Evolutionary conservation across 2,329 filamentous ascomycete species (phyloP).

Genomic region (Plectosphaerella sp.): DNA sequence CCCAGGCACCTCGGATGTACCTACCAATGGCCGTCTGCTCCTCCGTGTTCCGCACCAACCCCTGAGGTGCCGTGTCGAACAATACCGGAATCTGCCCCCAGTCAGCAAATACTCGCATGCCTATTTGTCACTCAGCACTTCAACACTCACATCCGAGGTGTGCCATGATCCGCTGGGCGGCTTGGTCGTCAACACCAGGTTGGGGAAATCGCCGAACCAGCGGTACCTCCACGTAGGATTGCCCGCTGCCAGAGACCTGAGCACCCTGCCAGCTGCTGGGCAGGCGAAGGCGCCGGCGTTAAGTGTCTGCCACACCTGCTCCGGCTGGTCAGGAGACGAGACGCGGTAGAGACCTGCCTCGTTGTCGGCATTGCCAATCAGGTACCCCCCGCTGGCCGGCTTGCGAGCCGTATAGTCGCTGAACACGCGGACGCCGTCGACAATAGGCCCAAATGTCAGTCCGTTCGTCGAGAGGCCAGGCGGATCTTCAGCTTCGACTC

Average conservation of each 20-base stretch:
- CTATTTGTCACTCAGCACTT: neutral
- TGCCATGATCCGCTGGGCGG: constrained; percentile 29
- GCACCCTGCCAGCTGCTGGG: constrained; percentile 18
- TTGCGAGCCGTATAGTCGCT: constrained; percentile 5
- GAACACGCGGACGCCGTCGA: constrained; percentile 6
- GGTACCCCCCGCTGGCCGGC: constrained; percentile 8
- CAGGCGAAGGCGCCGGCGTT: constrained; percentile 26
- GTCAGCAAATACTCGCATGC: neutral
- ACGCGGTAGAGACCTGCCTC: constrained; percentile 24
- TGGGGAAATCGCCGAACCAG: constrained; percentile 29
- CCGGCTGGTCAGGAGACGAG: constrained; percentile 13
- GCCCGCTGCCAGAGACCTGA: constrained; percentile 15
- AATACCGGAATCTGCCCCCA: constrained; percentile 18
- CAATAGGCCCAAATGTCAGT: constrained; percentile 4
- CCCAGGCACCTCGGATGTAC: constrained; percentile 32
- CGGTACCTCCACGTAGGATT: constrained; percentile 31
- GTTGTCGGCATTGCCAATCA: constrained; percentile 25
- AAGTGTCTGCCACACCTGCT: constrained; percentile 19
- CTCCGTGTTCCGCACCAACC: constrained; percentile 12
- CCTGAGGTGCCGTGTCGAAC: constrained; percentile 21
- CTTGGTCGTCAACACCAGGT: constrained; percentile 19
- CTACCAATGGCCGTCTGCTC: constrained; percentile 22
- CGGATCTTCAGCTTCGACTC: neutral
- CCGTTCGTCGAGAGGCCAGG: neutral
- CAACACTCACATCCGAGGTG: constrained; percentile 17